A percentile compares a stretch with the other conserved stretches of the same genome.
phyloP scores from a whole-genome alignment of 1,284 basidiomycete species.

The Chondrostereum purpureum region DNA sequence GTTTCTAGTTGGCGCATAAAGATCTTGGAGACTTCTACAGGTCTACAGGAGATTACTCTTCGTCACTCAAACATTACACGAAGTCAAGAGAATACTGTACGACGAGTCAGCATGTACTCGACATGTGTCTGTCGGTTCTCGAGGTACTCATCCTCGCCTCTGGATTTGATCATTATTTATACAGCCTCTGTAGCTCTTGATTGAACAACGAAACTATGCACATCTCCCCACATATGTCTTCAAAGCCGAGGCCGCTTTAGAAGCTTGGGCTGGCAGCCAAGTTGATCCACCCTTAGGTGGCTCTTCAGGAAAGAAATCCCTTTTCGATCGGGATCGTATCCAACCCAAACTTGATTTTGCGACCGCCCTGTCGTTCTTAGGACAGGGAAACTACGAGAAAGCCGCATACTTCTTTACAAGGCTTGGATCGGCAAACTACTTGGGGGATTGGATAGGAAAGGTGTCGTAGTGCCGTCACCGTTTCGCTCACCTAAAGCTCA shows the following conservation, averaged over 20 bases:
- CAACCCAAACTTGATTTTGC: constrained; percentile 78
- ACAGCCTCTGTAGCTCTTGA: constrained; percentile 58
- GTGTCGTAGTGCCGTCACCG: constrained; percentile 24
- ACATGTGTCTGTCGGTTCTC: constrained; percentile 77
- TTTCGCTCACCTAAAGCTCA: neutral
- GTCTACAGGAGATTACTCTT: constrained; percentile 59
- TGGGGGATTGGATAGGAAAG: constrained; percentile 69
- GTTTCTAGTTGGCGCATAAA: constrained; percentile 69
- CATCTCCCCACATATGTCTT: constrained; percentile 83
- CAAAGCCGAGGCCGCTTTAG: constrained; percentile 86
- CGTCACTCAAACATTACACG: constrained; percentile 71
- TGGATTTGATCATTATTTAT: neutral
- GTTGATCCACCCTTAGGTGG: constrained; percentile 19
- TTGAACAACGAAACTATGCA: constrained; percentile 77
- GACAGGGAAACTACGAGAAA: constrained; percentile 66
- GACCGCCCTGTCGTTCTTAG: constrained; percentile 65
- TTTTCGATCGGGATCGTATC: constrained; percentile 54
- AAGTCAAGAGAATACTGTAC: constrained; percentile 85
- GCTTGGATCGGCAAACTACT: constrained; percentile 53
- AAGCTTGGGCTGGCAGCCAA: constrained; percentile 41
- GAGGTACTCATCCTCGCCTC: constrained; percentile 42
- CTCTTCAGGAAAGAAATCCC: constrained; percentile 32
- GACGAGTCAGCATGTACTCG: constrained; percentile 77
- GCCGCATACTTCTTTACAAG: constrained; percentile 69
- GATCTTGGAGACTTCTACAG: constrained; percentile 78